Evolutionary conservation across 495 filamentous ascomycete genomes (phyloP).

Genomic region (Neurospora sp.): DNA sequence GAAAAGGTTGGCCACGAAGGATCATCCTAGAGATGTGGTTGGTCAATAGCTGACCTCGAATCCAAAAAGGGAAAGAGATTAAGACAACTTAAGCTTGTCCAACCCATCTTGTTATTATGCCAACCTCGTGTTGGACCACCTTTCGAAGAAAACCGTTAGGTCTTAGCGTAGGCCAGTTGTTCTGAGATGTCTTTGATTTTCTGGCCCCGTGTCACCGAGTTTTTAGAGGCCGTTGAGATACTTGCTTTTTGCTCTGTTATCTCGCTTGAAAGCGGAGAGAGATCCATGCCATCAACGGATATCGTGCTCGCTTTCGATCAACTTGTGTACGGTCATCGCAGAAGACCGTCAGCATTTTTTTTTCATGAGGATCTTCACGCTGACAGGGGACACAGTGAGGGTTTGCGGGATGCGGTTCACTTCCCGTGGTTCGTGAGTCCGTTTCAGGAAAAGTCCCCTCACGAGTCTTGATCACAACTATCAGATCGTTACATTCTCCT

Average conservation of each 20-base stretch:
- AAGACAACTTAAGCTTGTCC: neutral
- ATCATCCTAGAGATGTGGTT: neutral
- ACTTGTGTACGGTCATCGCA: neutral
- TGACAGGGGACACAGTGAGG: neutral
- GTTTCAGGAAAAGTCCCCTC: neutral
- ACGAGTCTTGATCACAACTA: neutral
- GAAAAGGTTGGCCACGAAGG: neutral
- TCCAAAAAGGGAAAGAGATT: neutral
- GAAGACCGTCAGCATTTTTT: neutral
- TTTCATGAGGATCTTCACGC: neutral
- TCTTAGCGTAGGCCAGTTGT: neutral
- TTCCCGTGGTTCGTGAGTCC: neutral
- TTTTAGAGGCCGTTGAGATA: neutral
- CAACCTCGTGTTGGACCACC: neutral
- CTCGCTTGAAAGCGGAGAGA: neutral
- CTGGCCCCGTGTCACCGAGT: neutral
- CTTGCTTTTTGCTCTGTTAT: neutral
- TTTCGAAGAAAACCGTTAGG: neutral
- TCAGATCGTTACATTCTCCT: neutral
- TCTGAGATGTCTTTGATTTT: neutral
- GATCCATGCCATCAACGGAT: neutral
- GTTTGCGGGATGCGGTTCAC: neutral
- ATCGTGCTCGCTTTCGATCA: neutral
- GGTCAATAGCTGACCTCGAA: neutral
- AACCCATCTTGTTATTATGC: neutral